phyloP scores from a whole-genome alignment of 164 flowering plant genomes.

The Nymphaea colorata region DNA sequence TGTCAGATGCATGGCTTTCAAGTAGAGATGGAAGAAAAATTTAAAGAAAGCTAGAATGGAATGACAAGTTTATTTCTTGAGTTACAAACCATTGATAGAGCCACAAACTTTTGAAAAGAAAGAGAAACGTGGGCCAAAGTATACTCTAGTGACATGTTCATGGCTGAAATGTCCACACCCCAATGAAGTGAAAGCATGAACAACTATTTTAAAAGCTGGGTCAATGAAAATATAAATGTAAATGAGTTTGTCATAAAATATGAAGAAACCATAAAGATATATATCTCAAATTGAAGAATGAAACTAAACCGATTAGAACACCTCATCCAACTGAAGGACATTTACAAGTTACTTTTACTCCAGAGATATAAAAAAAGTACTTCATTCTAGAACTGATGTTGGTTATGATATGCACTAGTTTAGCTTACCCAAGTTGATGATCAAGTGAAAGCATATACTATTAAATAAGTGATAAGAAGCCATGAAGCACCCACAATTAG shows the following conservation, averaged over 20 bases:
- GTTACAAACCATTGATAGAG: background rate
- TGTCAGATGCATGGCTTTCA: background rate
- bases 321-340: background rate
- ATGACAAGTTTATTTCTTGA: background rate
- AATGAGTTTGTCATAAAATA: background rate
- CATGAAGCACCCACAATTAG: no score
- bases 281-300: background rate
- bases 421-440: background rate
- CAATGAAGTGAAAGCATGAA: background rate
- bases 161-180: background rate
- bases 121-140: background rate
- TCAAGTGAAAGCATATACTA: background rate
- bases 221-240: background rate
- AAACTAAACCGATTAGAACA: background rate
- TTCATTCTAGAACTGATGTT: background rate
- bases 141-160: background rate
- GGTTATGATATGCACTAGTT: background rate
- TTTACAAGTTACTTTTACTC: background rate
- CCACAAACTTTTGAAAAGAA: background rate
- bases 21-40: background rate
- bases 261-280: background rate
- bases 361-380: background rate
- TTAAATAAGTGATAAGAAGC: no score
- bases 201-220: conserved; percentile 1
- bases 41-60: background rate